Evolutionary conservation across 1,284 basidiomycete species (phyloP), one percentile per base, ranked within the genome.

Genomic region (Amylostereum areolatum): DNA sequence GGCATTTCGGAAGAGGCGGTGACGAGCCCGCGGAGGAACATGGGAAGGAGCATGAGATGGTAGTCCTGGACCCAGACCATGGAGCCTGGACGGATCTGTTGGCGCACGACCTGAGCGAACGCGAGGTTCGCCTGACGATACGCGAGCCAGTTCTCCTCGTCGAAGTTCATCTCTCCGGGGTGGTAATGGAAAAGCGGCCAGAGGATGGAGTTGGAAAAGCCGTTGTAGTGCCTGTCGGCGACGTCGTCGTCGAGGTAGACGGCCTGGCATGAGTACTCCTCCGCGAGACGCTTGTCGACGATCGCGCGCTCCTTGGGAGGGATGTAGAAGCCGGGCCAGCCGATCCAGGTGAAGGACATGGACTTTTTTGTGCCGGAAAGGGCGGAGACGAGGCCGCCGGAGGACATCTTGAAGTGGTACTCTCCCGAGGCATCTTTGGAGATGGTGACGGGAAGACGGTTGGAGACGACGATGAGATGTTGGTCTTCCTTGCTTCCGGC

Each of bases 161-260:
- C 96, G 65, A 99, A 99, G 71, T 94, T 97, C 93, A 99, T 99
- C 71, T 97, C 94, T 57, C 94, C 93, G 11, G 93, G 92, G 66
- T 97, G 95, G 69, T 98, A 99, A 68, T 99, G 96, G 78, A 99
- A 98, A 43, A 99, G 77, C 1, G 96, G 96, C 96, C 96, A 99
- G 36, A 99, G 83, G 69, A 99, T 99, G 45, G 93, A 97, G 75
- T 99, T 99, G 57, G 93, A 95, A 77, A 99, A 99, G 55, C 91
- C 92, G 62, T 98, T 99, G 77, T 99, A 99, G 69, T 98, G 96
- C 49, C 88, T 82, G 69, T 99, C 97, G 10, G 97, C 96, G 54
- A 99, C 79, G 59, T 98, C 96, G 64, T 98, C 96, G 51, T 92
- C 88, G 59, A 99, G 85, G 73, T 97, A 97, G 59, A 99, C 97